phyloP scores from a whole-genome alignment of 352 stramenopile species.

The Globisporangium uncinulatum region DNA sequence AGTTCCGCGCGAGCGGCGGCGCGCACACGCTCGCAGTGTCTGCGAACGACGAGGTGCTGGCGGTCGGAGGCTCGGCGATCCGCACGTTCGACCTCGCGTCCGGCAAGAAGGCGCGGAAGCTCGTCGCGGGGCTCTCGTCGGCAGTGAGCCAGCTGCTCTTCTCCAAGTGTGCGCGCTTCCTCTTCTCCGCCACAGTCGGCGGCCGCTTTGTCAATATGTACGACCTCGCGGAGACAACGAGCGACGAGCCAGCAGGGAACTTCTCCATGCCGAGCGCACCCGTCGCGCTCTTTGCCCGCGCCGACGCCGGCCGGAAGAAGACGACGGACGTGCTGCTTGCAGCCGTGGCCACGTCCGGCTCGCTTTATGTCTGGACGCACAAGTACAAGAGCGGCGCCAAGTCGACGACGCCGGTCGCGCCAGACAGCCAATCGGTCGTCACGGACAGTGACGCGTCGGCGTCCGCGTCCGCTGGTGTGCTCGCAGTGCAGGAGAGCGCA shows the following conservation, averaged over 20 bases:
- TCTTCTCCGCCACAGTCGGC: constrained; percentile 65
- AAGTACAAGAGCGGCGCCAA: constrained; percentile 51
- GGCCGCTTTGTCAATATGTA: constrained; percentile 84
- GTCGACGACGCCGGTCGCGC: constrained; percentile 61
- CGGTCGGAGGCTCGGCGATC: constrained; percentile 54
- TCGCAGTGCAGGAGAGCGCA: constrained; percentile 32
- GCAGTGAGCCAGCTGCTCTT: constrained; percentile 69
- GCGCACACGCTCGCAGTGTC: constrained; percentile 65
- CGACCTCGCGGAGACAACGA: constrained; percentile 50
- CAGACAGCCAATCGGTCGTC: constrained; percentile 35
- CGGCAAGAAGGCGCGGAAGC: constrained; percentile 74
- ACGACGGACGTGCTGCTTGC: constrained; percentile 62
- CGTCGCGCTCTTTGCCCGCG: constrained; percentile 38
- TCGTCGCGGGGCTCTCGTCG: constrained; percentile 68
- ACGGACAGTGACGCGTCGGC: constrained; percentile 9
- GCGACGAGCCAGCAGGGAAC: constrained; percentile 65
- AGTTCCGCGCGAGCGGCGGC: constrained; percentile 56
- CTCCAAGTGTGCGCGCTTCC: constrained; percentile 51
- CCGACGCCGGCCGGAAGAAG: constrained; percentile 49
- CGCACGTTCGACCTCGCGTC: constrained; percentile 73
- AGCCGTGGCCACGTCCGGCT: constrained; percentile 48
- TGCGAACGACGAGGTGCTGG: constrained; percentile 52
- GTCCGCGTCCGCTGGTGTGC: constrained; percentile 32
- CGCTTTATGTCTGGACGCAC: constrained; percentile 68
- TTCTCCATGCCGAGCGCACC: constrained; percentile 68